phyloP scores from a whole-genome alignment of 1,284 basidiomycete species.

The Rhodotorula sp. region DNA sequence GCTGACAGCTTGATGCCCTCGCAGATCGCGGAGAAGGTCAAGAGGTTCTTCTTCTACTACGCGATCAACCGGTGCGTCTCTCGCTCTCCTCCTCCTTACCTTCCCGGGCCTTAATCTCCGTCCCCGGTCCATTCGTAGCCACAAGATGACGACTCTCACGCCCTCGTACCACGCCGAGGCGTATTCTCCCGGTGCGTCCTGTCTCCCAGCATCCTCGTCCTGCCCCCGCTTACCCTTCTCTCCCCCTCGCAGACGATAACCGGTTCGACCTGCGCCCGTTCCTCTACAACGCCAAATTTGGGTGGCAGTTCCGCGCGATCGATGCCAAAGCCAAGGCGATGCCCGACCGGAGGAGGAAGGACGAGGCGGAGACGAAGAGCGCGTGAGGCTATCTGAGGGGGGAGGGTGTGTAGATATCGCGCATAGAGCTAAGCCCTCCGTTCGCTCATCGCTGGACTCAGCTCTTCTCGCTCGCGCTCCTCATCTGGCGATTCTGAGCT shows the following conservation, averaged over 20 bases:
- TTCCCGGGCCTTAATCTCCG: not conserved
- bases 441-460: too few species aligned
- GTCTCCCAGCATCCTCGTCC: not conserved
- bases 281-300: constrained; percentile 89
- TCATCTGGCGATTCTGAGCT: too few species aligned
- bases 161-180: constrained; percentile 88
- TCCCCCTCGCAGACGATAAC: constrained; percentile 75
- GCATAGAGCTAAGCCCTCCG: not conserved
- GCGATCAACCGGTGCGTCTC: constrained; percentile 68
- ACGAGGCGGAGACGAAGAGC: not conserved
- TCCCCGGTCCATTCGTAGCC: constrained; percentile 55
- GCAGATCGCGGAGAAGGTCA: constrained; percentile 95
- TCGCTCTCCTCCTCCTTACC: not conserved
- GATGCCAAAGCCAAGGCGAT: constrained; percentile 56
- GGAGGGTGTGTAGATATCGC: not conserved
- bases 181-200: constrained; percentile 27
- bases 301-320: constrained; percentile 95
- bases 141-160: constrained; percentile 99
- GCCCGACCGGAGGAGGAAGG: constrained; percentile 15
- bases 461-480: too few species aligned
- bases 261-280: constrained; percentile 95
- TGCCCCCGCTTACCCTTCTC: constrained; percentile 66
- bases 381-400: not conserved
- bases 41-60: constrained; percentile 95
- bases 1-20: not conserved